These are phyloP conservation scores for Sarocladium strictum DNA, from an alignment of 2,329 filamentous ascomycete genomes.

Conservation along the genomic window DNA sequence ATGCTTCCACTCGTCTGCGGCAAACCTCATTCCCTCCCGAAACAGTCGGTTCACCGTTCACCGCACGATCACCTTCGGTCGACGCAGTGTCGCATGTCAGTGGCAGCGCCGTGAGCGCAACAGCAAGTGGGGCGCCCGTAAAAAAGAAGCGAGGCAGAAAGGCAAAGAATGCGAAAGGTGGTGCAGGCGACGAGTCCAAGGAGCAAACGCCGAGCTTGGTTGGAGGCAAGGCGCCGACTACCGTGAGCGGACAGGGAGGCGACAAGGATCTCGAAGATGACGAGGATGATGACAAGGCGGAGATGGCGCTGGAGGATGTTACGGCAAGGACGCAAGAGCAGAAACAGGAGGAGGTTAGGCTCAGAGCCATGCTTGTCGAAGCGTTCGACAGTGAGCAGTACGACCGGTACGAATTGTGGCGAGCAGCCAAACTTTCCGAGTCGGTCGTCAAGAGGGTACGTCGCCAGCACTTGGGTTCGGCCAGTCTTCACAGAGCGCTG, in stretches of 20 bases:
- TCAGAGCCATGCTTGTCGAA: slow-evolving; percentile 56
- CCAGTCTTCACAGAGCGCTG: not conserved
- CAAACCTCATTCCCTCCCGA: slow-evolving; percentile 77
- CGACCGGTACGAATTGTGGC: slow-evolving; percentile 64
- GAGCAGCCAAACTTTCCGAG: slow-evolving; percentile 62
- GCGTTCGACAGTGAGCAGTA: slow-evolving; percentile 62
- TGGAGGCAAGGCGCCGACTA: slow-evolving; percentile 34
- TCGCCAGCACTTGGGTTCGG: slow-evolving; percentile 8
- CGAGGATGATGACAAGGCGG: slow-evolving; percentile 50
- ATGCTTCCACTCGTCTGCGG: slow-evolving; percentile 62
- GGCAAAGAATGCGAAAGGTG: slow-evolving; percentile 45
- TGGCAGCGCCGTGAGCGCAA: slow-evolving; percentile 50
- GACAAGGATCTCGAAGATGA: slow-evolving; percentile 47
- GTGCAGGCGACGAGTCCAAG: slow-evolving; percentile 21
- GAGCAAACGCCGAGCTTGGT: slow-evolving; percentile 40
- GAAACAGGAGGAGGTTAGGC: slow-evolving; percentile 54
- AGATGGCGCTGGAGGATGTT: slow-evolving; percentile 51
- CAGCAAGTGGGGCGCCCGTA: slow-evolving; percentile 25
- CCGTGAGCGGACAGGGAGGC: slow-evolving; percentile 38
- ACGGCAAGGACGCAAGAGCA: slow-evolving; percentile 61
- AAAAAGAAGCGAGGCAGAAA: slow-evolving; percentile 60
- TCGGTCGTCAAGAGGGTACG: slow-evolving; percentile 62
- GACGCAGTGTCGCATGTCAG: slow-evolving; percentile 56
- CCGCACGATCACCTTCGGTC: slow-evolving; percentile 59
- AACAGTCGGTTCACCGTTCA: slow-evolving; percentile 37